Conservation (phyloP, 1,139 yeast species). For the Suhomyces bokatorum region DNA sequence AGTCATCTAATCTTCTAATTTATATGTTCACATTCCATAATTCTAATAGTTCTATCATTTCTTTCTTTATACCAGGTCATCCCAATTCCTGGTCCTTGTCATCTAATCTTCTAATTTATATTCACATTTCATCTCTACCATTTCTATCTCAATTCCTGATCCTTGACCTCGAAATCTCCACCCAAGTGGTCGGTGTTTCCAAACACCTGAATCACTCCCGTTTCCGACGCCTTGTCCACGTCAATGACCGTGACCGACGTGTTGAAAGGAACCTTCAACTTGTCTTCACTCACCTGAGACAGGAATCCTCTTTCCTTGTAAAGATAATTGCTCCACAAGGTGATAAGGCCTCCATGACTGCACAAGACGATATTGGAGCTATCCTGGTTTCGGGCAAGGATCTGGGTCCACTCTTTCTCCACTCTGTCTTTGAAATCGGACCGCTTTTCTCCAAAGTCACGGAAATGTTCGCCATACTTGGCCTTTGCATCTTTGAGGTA, state of each 20-base stretch:
- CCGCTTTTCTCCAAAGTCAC: slow-evolving; percentile 47
- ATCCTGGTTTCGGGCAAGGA: slow-evolving; percentile 41
- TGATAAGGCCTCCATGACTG: slow-evolving; percentile 86
- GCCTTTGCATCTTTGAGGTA: slow-evolving; percentile 61
- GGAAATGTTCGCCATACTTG: slow-evolving; percentile 36
- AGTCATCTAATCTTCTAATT: too few species aligned
- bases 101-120: too few species aligned
- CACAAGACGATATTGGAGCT: slow-evolving; percentile 59
- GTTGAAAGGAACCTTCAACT: slow-evolving; percentile 65
- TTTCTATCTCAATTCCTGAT: slow-evolving; percentile 38
- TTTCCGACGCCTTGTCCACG: slow-evolving; percentile 36
- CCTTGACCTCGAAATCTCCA: slow-evolving; percentile 53
- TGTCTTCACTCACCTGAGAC: slow-evolving; percentile 38
- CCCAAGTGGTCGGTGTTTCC: slow-evolving; percentile 70
- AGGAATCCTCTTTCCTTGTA: slow-evolving; percentile 37
- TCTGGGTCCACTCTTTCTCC: slow-evolving; percentile 44
- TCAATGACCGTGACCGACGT: slow-evolving; percentile 72
- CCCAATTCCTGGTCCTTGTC: too few species aligned
- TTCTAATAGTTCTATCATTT: too few species aligned
- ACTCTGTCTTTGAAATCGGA: slow-evolving; percentile 52
- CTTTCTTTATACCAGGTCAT: too few species aligned
- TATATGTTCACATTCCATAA: too few species aligned
- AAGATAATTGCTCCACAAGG: slow-evolving; percentile 54
- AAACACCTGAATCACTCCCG: slow-evolving; percentile 49
- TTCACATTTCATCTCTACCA: too few species aligned